Evolutionary conservation across 2,329 filamentous ascomycete genomes (phyloP), one percentile per base, ranked within the genome.

Genomic region (Beauveria rudraprayagi): DNA sequence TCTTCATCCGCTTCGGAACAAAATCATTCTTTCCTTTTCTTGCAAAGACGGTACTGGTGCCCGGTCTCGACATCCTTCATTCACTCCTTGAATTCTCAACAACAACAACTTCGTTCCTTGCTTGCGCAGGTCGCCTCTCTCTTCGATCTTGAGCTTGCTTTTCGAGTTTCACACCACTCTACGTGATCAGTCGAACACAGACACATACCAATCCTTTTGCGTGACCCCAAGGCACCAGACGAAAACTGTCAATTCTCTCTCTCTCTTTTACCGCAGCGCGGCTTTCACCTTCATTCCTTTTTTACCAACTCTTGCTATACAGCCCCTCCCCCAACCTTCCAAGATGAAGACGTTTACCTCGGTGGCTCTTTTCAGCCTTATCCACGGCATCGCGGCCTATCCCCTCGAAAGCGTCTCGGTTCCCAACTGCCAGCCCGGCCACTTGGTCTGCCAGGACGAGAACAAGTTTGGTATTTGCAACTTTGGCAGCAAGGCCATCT

Each of bases 81-180:
- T 60, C 57, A 53, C 51, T 60, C 48, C 57, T 53, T 60, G 26
- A 10, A 53, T 46, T 51, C 48, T 4, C 24, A 26, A 26, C 24
- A 26, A 26, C 48, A 30, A 53, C 48, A 30, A 53, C 37, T 30
- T 19, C 57, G 10, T 44, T 53, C 40, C 30, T 60, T 53, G 57
- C 41, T 60, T 53, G 57, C 57, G 57, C 57, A 60, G 57, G 57
- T 60, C 57, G 57, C 57, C 48, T 60, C 57, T 46, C 48, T 59
- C 47, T 52, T 53, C 50, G 34, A 44, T 53, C 40, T 26, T 28
- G 17, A 53, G 37, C 56, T 48, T 58, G 56, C 46, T 44, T 41
- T 17, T 17, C 9, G 47, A 53, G 57, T 53, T 54, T 26, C 48
- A 59, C 34, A 58, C 47, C 47, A n/a, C 41, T 17, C 41, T n/a